phyloP scores from a whole-genome alignment of 2,329 filamentous ascomycete genomes.

The Microsporum audouinii region DNA sequence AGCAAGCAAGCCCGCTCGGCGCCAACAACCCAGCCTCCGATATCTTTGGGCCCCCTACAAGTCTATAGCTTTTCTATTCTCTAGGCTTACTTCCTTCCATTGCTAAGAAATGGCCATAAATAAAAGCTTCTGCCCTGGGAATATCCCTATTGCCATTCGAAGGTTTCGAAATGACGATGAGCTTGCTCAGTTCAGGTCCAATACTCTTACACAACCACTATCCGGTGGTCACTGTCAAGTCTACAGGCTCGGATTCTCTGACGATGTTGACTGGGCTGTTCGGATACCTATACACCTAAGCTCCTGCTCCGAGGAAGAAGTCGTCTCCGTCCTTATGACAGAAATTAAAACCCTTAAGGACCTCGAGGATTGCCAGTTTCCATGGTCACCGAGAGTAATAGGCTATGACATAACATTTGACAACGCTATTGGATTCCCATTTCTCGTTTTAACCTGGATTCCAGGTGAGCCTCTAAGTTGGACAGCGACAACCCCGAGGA shows the following conservation, averaged over 20 bases:
- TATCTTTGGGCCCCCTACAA: too few species aligned
- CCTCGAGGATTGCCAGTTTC: slow-evolving; percentile 5
- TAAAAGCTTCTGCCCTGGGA: neutral
- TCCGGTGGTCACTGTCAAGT: slow-evolving; percentile 7
- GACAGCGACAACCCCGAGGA: neutral
- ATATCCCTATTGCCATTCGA: slow-evolving; percentile 4
- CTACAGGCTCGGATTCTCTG: slow-evolving; percentile 7
- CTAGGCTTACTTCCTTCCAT: neutral
- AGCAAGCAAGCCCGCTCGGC: too few species aligned
- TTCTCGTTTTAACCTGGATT: slow-evolving; percentile 6
- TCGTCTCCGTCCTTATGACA: neutral
- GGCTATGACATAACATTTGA: slow-evolving; percentile 3
- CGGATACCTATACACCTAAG: slow-evolving; percentile 4
- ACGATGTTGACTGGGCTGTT: slow-evolving; percentile 7
- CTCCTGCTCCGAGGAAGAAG: neutral
- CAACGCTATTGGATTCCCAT: slow-evolving; percentile 4
- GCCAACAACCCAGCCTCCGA: too few species aligned
- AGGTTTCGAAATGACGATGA: neutral
- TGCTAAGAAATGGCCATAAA: neutral
- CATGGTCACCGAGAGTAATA: slow-evolving; percentile 8
- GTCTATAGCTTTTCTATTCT: too few species aligned
- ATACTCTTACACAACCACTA: neutral
- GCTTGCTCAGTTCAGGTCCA: neutral
- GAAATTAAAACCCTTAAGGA: slow-evolving; percentile 2
- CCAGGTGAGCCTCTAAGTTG: slow-evolving; percentile 2